A percentile compares a stretch with the other conserved stretches of the same genome.
Conservation (phyloP, 75 land plant genomes). For the Cupressus sempervirens region DNA sequence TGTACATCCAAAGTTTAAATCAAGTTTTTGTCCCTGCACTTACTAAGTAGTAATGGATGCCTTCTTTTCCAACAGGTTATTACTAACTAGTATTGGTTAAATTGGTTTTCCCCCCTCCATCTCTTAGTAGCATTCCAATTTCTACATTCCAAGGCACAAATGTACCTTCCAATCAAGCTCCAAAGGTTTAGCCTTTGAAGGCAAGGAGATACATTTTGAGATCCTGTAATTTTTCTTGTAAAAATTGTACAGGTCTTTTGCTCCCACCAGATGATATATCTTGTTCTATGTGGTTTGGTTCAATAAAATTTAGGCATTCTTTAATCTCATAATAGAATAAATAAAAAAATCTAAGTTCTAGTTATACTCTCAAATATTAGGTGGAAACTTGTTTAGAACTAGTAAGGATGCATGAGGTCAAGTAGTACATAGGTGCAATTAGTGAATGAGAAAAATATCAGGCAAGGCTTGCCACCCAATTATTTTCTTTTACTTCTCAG, state of each 20-base stretch:
- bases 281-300: too few species aligned
- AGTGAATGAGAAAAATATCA: slow-evolving; percentile 92
- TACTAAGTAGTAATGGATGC: not conserved
- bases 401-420: slow-evolving; percentile 76
- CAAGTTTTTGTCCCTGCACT: not conserved
- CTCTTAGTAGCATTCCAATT: slow-evolving; percentile 69
- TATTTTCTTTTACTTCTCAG: not conserved
- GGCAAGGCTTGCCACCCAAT: slow-evolving; percentile 62
- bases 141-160: slow-evolving; percentile 28
- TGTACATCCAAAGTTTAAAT: not conserved
- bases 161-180: slow-evolving; percentile 18
- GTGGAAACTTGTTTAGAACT: slow-evolving; percentile 96
- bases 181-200: slow-evolving; percentile 23
- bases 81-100: slow-evolving; percentile 78
- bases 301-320: not conserved
- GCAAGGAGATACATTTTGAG: slow-evolving; percentile 29
- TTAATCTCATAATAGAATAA: not conserved
- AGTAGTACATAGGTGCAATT: slow-evolving; percentile 36
- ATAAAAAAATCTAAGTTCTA: not conserved
- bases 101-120: slow-evolving; percentile 97
- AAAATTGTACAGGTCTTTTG: too few species aligned
- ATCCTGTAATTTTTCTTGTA: not conserved
- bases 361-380: slow-evolving; percentile 28
- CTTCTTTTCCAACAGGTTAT: slow-evolving; percentile 62
- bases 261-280: not conserved